phyloP scores from a whole-genome alignment of 441 rosid species.

The Hura crepitans region DNA sequence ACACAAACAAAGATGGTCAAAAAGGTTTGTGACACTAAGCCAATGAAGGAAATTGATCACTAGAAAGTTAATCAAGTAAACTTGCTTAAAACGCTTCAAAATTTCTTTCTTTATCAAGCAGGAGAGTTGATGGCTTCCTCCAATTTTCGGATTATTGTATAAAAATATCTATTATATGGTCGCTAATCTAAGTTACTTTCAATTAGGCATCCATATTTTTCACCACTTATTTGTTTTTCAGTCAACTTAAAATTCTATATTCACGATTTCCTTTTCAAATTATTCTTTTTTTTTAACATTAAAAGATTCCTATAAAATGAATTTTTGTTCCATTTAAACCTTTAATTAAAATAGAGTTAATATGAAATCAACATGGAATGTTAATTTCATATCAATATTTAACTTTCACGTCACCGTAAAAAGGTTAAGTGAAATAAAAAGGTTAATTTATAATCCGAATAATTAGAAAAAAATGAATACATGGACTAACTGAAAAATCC shows the following conservation, averaged over 20 bases:
- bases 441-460: too few species aligned
- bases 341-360: too few species aligned
- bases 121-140: neutral
- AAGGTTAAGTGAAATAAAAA: too few species aligned
- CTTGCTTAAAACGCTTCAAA: slow-evolving; percentile 1
- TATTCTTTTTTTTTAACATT: too few species aligned
- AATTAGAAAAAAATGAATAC: too few species aligned
- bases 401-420: too few species aligned
- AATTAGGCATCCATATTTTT: neutral
- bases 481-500: too few species aligned
- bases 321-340: too few species aligned
- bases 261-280: too few species aligned
- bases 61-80: slow-evolving; percentile 1
- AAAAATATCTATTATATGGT: neutral
- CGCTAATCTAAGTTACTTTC: neutral
- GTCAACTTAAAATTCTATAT: neutral
- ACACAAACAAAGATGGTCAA: slow-evolving; percentile 21
- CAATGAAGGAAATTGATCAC: slow-evolving; percentile 13
- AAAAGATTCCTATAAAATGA: too few species aligned
- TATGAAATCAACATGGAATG: too few species aligned
- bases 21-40: slow-evolving; percentile 4
- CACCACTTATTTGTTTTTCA: neutral
- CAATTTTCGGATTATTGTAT: neutral
- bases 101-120: neutral
- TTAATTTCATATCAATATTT: too few species aligned